A percentile compares a stretch with the other conserved stretches of the same genome.
Evolutionary conservation across 768 basidiomycete genomes (phyloP).

Genomic region (Phallus indusiatus): DNA sequence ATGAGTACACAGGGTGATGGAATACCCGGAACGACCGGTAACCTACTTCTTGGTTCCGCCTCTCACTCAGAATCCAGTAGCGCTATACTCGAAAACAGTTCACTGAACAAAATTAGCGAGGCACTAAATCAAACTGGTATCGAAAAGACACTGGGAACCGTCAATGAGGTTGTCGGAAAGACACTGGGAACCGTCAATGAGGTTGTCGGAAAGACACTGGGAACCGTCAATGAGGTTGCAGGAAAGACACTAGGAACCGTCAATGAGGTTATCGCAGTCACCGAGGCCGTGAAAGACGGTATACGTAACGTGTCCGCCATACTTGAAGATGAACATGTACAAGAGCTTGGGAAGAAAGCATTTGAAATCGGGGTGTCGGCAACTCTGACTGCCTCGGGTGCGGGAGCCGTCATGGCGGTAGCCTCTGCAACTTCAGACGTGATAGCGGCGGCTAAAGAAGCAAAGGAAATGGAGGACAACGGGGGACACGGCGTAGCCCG

Average conservation of each 20-base stretch:
- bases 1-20: too few species aligned
- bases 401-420: background rate
- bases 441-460: background rate
- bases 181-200: background rate
- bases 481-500: background rate
- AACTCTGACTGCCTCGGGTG: background rate
- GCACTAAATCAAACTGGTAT: background rate
- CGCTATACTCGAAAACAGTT: background rate
- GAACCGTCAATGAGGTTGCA: background rate
- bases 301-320: background rate
- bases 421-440: background rate
- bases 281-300: background rate
- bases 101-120: background rate
- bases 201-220: background rate
- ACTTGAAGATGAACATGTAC: background rate
- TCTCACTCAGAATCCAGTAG: too few species aligned
- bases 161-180: background rate
- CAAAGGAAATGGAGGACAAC: background rate
- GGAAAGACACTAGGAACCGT: background rate
- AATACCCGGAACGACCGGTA: too few species aligned
- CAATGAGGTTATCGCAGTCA: background rate
- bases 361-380: background rate
- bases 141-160: background rate
- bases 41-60: too few species aligned
- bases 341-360: background rate